These are phyloP conservation scores for Blastobotrys persicus DNA, from an alignment of 1,139 yeast genomes.

Conservation along the genomic window DNA sequence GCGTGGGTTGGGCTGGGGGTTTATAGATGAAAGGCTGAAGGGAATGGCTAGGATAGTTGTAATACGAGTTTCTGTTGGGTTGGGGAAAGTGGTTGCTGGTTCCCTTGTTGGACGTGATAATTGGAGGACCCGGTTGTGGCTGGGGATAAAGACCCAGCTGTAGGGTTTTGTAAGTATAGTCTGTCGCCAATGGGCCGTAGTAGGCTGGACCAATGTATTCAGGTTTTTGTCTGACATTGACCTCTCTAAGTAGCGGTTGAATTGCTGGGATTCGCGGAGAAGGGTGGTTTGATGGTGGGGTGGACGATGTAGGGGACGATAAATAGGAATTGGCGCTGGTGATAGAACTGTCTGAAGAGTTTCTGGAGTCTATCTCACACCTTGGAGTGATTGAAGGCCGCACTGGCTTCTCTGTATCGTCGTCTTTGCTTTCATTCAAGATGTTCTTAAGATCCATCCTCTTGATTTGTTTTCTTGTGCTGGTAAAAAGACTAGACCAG, in stretches of 20 bases:
- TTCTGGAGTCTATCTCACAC: slow-evolving; percentile 1
- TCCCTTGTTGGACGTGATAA: not conserved
- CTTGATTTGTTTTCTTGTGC: slow-evolving; percentile 1
- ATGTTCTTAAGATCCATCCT: slow-evolving; percentile 16
- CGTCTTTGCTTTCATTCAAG: slow-evolving; percentile 6
- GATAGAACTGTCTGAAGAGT: not conserved
- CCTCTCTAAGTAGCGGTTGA: slow-evolving; percentile 4
- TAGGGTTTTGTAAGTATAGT: not conserved
- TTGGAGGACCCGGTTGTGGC: slow-evolving; percentile 6
- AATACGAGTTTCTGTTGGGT: too few relatives aligned
- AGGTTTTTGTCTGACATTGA: not conserved
- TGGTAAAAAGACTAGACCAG: not conserved
- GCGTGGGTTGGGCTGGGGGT: too few relatives aligned
- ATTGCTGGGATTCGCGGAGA: slow-evolving; percentile 9
- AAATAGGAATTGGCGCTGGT: slow-evolving; percentile 1
- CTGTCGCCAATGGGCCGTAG: not conserved
- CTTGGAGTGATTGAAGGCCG: not conserved
- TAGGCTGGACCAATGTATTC: not conserved
- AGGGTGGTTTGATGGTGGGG: slow-evolving; percentile 3
- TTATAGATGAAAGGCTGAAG: too few relatives aligned
- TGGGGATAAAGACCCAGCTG: not conserved
- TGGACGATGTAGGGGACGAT: slow-evolving; percentile 5
- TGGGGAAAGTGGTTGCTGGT: slow-evolving; percentile 1
- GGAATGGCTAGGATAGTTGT: too few relatives aligned
- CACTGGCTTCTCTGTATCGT: not conserved